Base-by-base conservation (phyloP, 345 rosid genomes). In the Diplotaxis tenuifolia region DNA sequence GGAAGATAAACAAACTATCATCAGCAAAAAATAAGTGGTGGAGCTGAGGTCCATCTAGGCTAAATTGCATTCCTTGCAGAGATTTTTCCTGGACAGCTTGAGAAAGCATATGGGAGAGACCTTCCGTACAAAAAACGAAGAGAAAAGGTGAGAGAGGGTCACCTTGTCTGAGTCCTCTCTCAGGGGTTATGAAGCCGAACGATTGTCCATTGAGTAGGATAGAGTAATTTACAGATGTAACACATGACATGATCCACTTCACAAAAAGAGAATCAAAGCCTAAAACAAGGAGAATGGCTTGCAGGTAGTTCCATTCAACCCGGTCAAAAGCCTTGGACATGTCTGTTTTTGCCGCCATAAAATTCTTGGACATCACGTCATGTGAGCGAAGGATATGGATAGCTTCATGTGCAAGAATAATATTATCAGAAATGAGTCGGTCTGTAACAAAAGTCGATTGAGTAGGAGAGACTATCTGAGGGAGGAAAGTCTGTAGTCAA, bases 61-160 rank as follows among this genome's bases (percentile, higher is more conserved):
- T 5, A 5, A 45, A 45, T 6, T 45, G 8, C 5, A 45, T 45
- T 0, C 52, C 52, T 0, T 6, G 1, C 3, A 45, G 2, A 2
- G 9, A 2, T 0, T 4, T 5, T 1, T 6, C 0, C 1, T 0
- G 0, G 0, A 6, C 7, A 5, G 20, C 19, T 15, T n/a, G 3
- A 4, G n/a, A n/a, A 3, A n/a, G 52, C 3, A 40, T 5, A n/a
- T 15, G 19, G 2, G 52, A 5, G 18, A 45, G 52, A 15, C 52
- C 20, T 45, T 45, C 19, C n/a, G 52, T 7, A 15, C 52, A 45
- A 0, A 45, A 4, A 2, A 45, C 52, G 6, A 45, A 45, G 1
- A 45, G 16, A 3, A 45, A 45, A 0, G 20, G 52, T 0, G 52
- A 45, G 0, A 45, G 5, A 2, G 52, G 19, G 15, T 45, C 52